Evolutionary conservation across 257 asterid genomes (phyloP).

Genomic region (Buddleja alternifolia): DNA sequence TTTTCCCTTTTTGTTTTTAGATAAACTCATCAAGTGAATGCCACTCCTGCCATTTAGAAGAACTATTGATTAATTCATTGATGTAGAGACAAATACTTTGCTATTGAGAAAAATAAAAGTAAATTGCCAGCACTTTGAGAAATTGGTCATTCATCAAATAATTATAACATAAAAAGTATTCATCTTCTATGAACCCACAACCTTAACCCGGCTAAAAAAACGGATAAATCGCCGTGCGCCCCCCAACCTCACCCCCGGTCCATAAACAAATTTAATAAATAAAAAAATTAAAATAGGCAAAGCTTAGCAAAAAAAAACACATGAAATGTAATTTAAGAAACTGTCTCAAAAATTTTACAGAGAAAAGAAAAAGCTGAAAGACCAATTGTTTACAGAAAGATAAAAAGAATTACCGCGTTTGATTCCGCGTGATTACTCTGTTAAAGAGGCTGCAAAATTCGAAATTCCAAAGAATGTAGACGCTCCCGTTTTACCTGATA

Average conservation of each 20-base stretch:
- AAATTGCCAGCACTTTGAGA: neutral
- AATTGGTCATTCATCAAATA: conserved; percentile 12
- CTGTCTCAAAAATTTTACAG: neutral
- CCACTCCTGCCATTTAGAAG: neutral
- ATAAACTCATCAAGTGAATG: conserved; percentile 6
- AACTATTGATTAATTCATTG: neutral
- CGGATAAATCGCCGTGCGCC: no score
- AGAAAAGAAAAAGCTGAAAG: neutral
- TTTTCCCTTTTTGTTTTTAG: no score
- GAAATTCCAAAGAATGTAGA: neutral
- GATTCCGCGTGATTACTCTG: conserved; percentile 2
- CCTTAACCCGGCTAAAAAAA: neutral
- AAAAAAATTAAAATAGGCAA: no score
- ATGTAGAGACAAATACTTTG: neutral
- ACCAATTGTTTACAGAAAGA: neutral
- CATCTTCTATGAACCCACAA: conserved; percentile 9
- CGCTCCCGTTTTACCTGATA: neutral
- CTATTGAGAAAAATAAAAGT: neutral
- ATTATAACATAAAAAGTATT: neutral
- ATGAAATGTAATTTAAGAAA: neutral
- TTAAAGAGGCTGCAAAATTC: conserved; percentile 2
- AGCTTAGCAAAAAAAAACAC: neutral
- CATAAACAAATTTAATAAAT: no score
- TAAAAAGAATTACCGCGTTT: conserved; percentile 16
- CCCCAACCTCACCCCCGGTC: neutral